Base-by-base conservation (phyloP, 352 stramenopile genomes). In the Globisporangium iwayamae region DNA sequence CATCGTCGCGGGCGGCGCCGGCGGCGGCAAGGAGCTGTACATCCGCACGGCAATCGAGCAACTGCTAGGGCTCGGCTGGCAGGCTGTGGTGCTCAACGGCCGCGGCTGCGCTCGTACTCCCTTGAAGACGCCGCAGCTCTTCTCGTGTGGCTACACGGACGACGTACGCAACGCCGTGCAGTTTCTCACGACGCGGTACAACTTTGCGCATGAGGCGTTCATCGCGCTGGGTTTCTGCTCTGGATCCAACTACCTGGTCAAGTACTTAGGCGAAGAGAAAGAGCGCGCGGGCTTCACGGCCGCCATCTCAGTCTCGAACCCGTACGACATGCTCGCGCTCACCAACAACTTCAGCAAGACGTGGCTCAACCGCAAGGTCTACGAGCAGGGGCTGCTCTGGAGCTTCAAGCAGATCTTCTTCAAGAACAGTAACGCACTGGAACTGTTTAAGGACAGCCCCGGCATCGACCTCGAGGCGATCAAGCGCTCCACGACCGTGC, bases 171-270 rank as follows among this genome's bases (percentile, higher is more conserved):
- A 74, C 47, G 75, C 89, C 11, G 38, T 82, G 41, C 58, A 77
- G 43, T 62, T 73, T n/a, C 64, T 94, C 20, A 34, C 52, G 8
- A 54, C 60, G 1, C 73, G 66, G 51, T 87, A 86, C 67, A 64
- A 76, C 11, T 91, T 91, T 51, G 6, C 13, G 20, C 11, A 51
- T 5, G 68, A 85, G 48, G 62, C 73, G 5, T 81, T 89, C 63
- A 62, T 94, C 5, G 83, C 63, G 3, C 72, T 87, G 10, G 85
- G 85, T 1, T 94, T 89, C 58, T 94, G 81, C 28, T 86, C 91
- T 72, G 85, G 85, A 30, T 80, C 81, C 16, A 94, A 94, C 63
- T 75, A 91, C 14, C 66, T 94, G 51, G 77, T 89, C 47, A 94
- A 94, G 68, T 94, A 86, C 71, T 58, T 94, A 9, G 85, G 85